Evolutionary conservation across 371 early-diverging fungal species (phyloP).

Genomic region (Gilbertella persicaria): DNA sequence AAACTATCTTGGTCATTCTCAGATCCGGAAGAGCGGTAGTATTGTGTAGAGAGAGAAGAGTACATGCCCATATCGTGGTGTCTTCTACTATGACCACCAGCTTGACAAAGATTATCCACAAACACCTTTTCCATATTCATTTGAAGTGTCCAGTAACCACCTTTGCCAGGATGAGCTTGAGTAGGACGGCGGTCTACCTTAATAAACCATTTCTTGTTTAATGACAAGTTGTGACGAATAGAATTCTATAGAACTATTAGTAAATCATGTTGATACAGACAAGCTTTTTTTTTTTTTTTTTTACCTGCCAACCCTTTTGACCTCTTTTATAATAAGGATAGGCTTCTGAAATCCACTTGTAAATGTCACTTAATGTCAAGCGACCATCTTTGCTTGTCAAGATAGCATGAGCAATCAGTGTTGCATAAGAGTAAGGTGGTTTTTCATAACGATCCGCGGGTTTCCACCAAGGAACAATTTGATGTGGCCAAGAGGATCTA

Average conservation of each 20-base stretch:
- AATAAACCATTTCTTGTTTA: conserved; percentile 90
- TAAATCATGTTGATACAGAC: neutral
- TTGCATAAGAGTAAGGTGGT: conserved; percentile 92
- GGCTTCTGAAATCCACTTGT: conserved; percentile 82
- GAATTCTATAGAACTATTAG: conserved; percentile 73
- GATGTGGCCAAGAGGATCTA: conserved; percentile 40
- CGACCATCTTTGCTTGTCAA: conserved; percentile 69
- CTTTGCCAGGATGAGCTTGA: conserved; percentile 93
- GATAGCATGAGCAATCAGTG: conserved; percentile 92
- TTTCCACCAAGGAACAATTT: conserved; percentile 51
- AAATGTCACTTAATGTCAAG: conserved; percentile 91
- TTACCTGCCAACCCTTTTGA: conserved; percentile 84
- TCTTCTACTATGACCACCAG: conserved; percentile 48
- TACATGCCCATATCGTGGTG: conserved; percentile 50
- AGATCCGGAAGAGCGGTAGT: conserved; percentile 2
- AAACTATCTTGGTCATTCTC: neutral
- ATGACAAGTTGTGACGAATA: conserved; percentile 96
- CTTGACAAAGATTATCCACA: conserved; percentile 48
- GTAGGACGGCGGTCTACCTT: conserved; percentile 84
- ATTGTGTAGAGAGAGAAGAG: conserved; percentile 29
- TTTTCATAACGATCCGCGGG: conserved; percentile 52
- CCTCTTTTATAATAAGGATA: conserved; percentile 81
- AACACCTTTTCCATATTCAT: conserved; percentile 45
- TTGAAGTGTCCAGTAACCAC: conserved; percentile 92
- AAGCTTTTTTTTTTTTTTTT: conserved; percentile 7